Conservation (phyloP, 2,329 filamentous ascomycete species). For the Ophiostoma sp. region DNA sequence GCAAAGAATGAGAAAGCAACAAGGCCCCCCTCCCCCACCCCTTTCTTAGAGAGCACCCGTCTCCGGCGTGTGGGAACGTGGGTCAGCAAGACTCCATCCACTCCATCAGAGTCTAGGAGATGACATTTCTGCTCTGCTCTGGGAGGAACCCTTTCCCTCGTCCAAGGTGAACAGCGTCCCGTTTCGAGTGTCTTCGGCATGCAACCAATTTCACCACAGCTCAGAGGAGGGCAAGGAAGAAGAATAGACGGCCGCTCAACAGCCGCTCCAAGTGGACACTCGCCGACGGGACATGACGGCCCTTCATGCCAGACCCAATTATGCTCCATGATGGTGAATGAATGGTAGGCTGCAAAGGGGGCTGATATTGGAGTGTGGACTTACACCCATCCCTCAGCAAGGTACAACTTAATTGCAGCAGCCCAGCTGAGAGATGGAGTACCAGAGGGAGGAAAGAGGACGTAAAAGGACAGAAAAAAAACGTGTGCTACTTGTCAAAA, state of each 20-base stretch:
- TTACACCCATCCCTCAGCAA: neutral
- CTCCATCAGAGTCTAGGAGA: neutral
- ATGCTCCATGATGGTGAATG: neutral
- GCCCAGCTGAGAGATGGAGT: neutral
- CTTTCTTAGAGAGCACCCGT: neutral
- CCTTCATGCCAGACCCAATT: conserved; percentile 1
- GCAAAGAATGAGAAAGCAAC: conserved; percentile 13
- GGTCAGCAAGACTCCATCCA: neutral
- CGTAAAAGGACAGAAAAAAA: neutral
- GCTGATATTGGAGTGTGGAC: neutral
- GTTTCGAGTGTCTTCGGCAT: neutral
- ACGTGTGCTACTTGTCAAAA: neutral
- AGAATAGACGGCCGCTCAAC: neutral
- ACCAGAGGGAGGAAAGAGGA: neutral
- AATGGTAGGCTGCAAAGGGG: neutral
- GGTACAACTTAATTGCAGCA: neutral
- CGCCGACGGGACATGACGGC: neutral
- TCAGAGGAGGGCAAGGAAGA: neutral
- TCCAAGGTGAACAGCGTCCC: neutral
- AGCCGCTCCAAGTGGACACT: neutral
- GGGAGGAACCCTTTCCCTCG: neutral
- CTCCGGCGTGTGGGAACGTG: conserved; percentile 2
- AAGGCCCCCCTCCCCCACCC: neutral
- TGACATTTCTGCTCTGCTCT: neutral
- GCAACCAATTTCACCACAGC: neutral